phyloP scores from a whole-genome alignment of 2,329 filamentous ascomycete genomes.

The Fusarium sp. region DNA sequence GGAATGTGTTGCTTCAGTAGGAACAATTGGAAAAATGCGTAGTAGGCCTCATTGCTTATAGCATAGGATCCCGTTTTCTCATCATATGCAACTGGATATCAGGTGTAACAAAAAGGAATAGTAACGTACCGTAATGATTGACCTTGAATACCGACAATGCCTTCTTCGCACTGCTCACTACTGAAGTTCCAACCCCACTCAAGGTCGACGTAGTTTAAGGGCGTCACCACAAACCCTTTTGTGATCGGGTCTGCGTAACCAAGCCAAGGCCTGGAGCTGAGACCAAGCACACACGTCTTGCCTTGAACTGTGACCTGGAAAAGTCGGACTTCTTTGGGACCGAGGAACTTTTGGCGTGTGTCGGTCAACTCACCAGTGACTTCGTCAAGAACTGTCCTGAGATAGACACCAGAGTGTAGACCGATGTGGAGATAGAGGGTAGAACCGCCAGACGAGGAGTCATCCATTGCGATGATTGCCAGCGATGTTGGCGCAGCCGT shows the following conservation, averaged over 20 bases:
- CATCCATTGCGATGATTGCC: conserved; percentile 93
- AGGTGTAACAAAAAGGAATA: conserved; percentile 44
- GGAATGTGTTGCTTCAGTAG: conserved; percentile 73
- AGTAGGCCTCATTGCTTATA: conserved; percentile 63
- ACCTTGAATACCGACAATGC: conserved; percentile 92
- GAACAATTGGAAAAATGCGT: conserved; percentile 87
- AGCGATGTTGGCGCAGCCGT: conserved; percentile 90
- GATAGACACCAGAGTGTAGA: conserved; percentile 92
- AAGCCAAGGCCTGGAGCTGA: conserved; percentile 95
- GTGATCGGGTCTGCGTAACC: conserved; percentile 91
- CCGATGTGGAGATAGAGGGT: conserved; percentile 97
- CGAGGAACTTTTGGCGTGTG: conserved; percentile 92
- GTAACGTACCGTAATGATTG: conserved; percentile 80
- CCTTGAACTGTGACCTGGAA: conserved; percentile 91
- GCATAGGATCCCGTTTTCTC: conserved; percentile 65
- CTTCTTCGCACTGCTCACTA: conserved; percentile 91
- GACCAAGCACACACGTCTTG: conserved; percentile 84
- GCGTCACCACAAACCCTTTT: conserved; percentile 90
- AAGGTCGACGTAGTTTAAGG: conserved; percentile 85
- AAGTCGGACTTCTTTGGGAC: conserved; percentile 87
- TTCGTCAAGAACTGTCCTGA: conserved; percentile 93
- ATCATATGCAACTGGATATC: conserved; percentile 66
- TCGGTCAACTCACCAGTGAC: conserved; percentile 95
- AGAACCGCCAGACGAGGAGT: conserved; percentile 87
- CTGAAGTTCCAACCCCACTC: conserved; percentile 98